Evolutionary conservation across 2,329 filamentous ascomycete species (phyloP).

Genomic region (Pseudogymnoascus sp.): DNA sequence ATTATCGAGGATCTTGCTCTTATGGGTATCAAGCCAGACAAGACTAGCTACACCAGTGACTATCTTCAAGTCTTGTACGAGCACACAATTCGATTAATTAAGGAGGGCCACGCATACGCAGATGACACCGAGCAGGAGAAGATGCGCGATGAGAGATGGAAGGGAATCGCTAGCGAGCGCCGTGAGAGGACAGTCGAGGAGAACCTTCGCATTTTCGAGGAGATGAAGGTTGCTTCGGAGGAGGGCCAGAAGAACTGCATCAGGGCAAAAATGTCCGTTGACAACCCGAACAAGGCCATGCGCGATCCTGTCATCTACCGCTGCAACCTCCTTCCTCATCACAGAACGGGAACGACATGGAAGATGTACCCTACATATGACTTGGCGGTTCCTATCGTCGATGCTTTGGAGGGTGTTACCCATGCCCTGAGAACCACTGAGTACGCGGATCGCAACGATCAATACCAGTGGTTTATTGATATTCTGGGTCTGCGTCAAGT

Average conservation of each 20-base stretch:
- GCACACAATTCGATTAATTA: constrained; percentile 75
- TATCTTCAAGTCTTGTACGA: constrained; percentile 92
- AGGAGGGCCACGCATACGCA: constrained; percentile 81
- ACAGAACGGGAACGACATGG: constrained; percentile 72
- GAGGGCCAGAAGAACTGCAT: constrained; percentile 71
- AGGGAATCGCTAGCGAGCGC: constrained; percentile 73
- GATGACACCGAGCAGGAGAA: constrained; percentile 88
- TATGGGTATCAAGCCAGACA: constrained; percentile 86
- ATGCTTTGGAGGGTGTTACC: constrained; percentile 73
- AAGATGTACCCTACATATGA: constrained; percentile 87
- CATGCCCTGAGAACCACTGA: constrained; percentile 78
- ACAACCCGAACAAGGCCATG: constrained; percentile 92
- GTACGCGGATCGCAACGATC: constrained; percentile 79
- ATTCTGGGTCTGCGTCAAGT: constrained; percentile 67
- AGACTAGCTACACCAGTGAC: constrained; percentile 83
- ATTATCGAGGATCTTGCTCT: constrained; percentile 87
- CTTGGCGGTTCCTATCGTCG: constrained; percentile 75
- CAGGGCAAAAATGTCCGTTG: constrained; percentile 84
- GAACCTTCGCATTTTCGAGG: constrained; percentile 76
- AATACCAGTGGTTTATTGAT: constrained; percentile 80
- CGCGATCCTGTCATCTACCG: constrained; percentile 96
- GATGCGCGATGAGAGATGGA: constrained; percentile 78
- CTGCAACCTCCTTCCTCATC: constrained; percentile 69
- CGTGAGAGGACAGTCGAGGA: constrained; percentile 75
- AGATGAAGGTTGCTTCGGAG: constrained; percentile 82